Base-by-base conservation (phyloP, 345 rosid genomes). In the Acer campestre region DNA sequence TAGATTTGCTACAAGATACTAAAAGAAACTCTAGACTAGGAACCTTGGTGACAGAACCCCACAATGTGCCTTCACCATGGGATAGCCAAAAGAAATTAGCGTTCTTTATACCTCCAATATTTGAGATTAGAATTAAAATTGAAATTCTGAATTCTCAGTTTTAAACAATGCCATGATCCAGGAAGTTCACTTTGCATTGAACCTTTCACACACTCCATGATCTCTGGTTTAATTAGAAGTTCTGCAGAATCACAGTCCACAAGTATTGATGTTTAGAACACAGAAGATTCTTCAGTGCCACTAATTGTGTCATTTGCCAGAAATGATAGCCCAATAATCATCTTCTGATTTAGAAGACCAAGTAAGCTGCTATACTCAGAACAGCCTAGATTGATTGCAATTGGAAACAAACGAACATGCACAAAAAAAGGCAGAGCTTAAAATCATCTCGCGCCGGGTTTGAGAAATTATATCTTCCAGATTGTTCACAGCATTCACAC, bases 121-220 rank as follows among this genome's bases (percentile, higher is more conserved):
- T 89, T 61, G 95, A 88, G 75, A 87, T 93, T 78, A 88, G 84
- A n/a, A n/a, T n/a, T n/a, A n/a, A 94, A 68, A 70, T 82, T 86
- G 66, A 92, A 78, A 75, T 90, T 90, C 79, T 80, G 84, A 82
- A 94, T 78, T 69, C 82, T 83, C 79, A 96, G 85, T 78, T 88
- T 90, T 38, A 94, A 80, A 81, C 77, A 83, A 75, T 77, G 72
- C 99, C 98, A 96, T 20, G 93, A 86, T 69, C 99, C 99, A 58
- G 97, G 93, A 82, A 94, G 97, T 84, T 94, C 97, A 68, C 74
- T 88, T 87, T 90, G 97, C 81, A 92, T 82, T 61, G 92, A 86
- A 78, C 83, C 77, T 79, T 85, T 87, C 29, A 86, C 68, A 73
- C 78, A 85, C 40, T 81, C 88, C 75, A 59, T 87, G 65, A 80